phyloP scores from a whole-genome alignment of 2,329 filamentous ascomycete genomes.

The Ascochyta koolunga region DNA sequence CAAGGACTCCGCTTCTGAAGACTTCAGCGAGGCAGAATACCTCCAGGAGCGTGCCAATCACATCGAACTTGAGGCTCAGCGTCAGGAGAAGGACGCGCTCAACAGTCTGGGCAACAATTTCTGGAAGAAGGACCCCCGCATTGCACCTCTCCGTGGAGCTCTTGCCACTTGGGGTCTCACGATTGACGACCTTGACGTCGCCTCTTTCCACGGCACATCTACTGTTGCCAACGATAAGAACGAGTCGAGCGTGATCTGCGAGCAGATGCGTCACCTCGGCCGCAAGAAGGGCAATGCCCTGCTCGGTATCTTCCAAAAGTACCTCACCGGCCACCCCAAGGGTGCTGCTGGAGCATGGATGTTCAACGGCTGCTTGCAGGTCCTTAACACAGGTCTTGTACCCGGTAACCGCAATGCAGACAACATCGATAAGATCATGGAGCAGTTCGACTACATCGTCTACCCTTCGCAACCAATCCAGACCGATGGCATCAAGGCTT shows the following conservation, averaged over 20 bases:
- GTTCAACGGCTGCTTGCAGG: constrained; percentile 97
- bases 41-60: constrained; percentile 82
- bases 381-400: constrained; percentile 90
- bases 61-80: constrained; percentile 83
- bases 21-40: constrained; percentile 84
- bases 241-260: constrained; percentile 95
- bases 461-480: constrained; percentile 95
- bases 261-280: constrained; percentile 93
- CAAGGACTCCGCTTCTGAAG: constrained; percentile 68
- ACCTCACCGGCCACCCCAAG: constrained; percentile 97
- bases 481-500: constrained; percentile 97
- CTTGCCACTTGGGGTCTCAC: constrained; percentile 98
- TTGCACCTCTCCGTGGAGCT: constrained; percentile 93
- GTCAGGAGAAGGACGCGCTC: constrained; percentile 92
- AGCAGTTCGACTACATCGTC: constrained; percentile 96
- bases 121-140: constrained; percentile 94
- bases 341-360: constrained; percentile 99
- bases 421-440: constrained; percentile 95
- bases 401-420: constrained; percentile 98
- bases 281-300: constrained; percentile 96
- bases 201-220: constrained; percentile 98
- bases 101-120: constrained; percentile 96
- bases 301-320: constrained; percentile 98
- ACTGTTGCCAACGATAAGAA: constrained; percentile 99
- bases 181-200: constrained; percentile 91